phyloP scores from a whole-genome alignment of 768 basidiomycete species.

The Trametes cinnabarina region DNA sequence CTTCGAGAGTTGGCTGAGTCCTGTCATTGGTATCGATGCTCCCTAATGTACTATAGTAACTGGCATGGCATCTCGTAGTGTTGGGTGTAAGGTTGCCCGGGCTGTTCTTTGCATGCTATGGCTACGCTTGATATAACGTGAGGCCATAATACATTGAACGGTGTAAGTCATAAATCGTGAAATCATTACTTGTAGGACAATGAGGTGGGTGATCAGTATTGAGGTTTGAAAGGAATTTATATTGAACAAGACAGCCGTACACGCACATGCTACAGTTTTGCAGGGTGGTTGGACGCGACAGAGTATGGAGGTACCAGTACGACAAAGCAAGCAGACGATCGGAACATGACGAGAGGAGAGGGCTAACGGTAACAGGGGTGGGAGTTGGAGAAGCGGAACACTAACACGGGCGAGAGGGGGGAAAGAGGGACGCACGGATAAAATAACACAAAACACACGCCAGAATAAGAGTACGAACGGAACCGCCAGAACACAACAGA shows the following conservation, averaged over 20 bases:
- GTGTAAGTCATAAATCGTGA: too few relatives aligned
- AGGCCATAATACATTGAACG: too few relatives aligned
- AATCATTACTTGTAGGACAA: too few relatives aligned
- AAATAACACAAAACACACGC: constrained; percentile 18
- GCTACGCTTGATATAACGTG: too few relatives aligned
- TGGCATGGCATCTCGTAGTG: too few relatives aligned
- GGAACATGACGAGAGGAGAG: constrained; percentile 7
- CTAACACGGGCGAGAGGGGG: not conserved
- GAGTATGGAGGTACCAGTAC: constrained; percentile 22
- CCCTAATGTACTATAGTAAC: not conserved
- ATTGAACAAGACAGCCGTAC: constrained; percentile 36
- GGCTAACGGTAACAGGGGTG: not conserved
- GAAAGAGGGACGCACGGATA: constrained; percentile 3
- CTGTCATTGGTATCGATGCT: constrained; percentile 26
- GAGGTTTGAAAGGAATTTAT: constrained; percentile 22
- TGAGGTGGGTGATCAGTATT: not conserved
- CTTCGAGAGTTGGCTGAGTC: constrained; percentile 43
- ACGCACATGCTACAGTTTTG: constrained; percentile 44
- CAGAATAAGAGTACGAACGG: not conserved
- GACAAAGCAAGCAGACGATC: constrained; percentile 25
- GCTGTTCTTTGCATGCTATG: too few relatives aligned
- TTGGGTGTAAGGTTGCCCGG: too few relatives aligned
- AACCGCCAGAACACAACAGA: constrained; percentile 1
- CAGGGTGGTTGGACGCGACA: constrained; percentile 29
- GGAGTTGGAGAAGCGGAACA: not conserved